Base-by-base conservation (phyloP, 164 flowering plant species). In the Macadamia tetraphylla region DNA sequence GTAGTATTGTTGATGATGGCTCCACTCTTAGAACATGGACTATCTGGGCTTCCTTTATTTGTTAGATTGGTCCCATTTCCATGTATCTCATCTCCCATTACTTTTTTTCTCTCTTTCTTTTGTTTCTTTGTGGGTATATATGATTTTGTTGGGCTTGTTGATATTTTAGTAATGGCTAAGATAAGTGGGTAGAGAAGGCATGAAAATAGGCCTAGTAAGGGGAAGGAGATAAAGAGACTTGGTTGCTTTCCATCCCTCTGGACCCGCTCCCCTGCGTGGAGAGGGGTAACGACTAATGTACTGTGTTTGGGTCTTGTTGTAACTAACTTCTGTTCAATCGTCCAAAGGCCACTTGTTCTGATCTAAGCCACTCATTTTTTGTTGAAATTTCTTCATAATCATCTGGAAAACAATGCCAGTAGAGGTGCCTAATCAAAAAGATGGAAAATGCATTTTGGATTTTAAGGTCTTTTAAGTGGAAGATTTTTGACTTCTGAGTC, bases 221-320 rank as follows among this genome's bases (percentile, higher is more conserved):
- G 48, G 63, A 42, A 80, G 84, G 53, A 49, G 40, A 60, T 58
- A 35, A 46, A 64, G 63, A 46, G 70, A 49, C 63, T 65, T 62
- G 71, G 74, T 60, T 67, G 60, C 31, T 69, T 65, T 65, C 63
- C 44, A 32, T 61, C 77, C 82, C 30, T 11, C 3, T 29, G 63
- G 81, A 78, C 81, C 70, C 81, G 83, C 76, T 81, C 79, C 79
- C 30, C 64, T 59, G 2, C 64, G 69, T 63, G 64, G 63, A 66
- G 67, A 23, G 40, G 3, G 64, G 6, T 18, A 58, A 18, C 23
- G 23, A 23, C 48, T 43, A 5, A 5, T 43, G 51, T 46, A 29
- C 61, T 58, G 61, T 53, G 57, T 49, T 53, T 53, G 57, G 57
- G 57, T 14, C 17, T 4, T 17, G 15, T 53, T 53, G 3, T 53